phyloP scores from a whole-genome alignment of 1,284 basidiomycete genomes.

The Neonothopanus nambi region DNA sequence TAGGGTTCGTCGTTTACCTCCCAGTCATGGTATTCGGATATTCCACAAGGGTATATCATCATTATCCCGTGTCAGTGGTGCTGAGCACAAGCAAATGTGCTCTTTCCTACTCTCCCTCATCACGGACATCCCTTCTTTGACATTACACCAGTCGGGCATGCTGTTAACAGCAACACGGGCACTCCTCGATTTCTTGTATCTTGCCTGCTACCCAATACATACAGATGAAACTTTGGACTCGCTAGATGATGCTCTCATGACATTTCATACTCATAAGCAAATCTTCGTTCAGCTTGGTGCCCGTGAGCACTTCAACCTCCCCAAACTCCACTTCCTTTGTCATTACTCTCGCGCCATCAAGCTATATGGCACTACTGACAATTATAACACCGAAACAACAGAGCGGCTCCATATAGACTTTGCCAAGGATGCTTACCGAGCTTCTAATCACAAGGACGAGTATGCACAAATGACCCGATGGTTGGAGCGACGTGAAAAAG shows the following conservation, averaged over 20 bases:
- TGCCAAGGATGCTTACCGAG: neutral
- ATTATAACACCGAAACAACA: neutral
- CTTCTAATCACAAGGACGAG: neutral
- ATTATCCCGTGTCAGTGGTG: neutral
- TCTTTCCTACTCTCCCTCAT: slow-evolving; percentile 7
- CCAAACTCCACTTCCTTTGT: slow-evolving; percentile 30
- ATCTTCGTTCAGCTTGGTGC: slow-evolving; percentile 23
- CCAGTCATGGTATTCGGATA: slow-evolving; percentile 18
- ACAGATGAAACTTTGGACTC: slow-evolving; percentile 18
- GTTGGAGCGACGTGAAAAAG: slow-evolving; percentile 30
- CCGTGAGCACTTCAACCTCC: slow-evolving; percentile 32
- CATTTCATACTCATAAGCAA: slow-evolving; percentile 27
- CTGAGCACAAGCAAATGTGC: slow-evolving; percentile 10
- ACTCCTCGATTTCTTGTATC: slow-evolving; percentile 11
- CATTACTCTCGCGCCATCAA: slow-evolving; percentile 26
- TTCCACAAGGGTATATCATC: slow-evolving; percentile 7
- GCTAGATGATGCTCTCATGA: slow-evolving; percentile 21
- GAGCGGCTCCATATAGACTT: slow-evolving; percentile 1
- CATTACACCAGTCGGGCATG: neutral
- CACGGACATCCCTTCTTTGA: neutral
- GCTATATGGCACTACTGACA: slow-evolving; percentile 7
- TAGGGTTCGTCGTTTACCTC: slow-evolving; percentile 20
- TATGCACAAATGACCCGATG: slow-evolving; percentile 31
- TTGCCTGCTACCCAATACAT: slow-evolving; percentile 7
- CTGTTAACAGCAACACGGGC: slow-evolving; percentile 1